Conservation (phyloP, 305 asterid genomes). For the Solanum hybrid region DNA sequence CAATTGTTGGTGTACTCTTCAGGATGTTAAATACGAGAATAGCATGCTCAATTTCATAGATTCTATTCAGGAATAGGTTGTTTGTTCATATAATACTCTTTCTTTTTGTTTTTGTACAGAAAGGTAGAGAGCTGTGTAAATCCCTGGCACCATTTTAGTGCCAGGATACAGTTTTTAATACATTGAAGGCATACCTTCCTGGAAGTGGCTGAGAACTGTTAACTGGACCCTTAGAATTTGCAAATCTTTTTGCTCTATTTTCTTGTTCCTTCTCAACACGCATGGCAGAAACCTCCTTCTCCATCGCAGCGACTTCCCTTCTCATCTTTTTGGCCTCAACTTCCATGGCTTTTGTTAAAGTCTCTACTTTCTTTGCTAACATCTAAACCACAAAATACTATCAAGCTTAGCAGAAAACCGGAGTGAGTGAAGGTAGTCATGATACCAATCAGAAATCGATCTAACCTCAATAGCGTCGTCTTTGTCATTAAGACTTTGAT, state of each 20-base stretch:
- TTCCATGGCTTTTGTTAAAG: conserved; percentile 95
- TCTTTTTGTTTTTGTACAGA: not conserved
- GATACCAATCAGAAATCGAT: conserved; percentile 12
- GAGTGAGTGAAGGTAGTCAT: conserved; percentile 2
- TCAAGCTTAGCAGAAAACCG: not conserved
- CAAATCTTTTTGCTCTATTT: conserved; percentile 61
- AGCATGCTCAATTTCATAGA: not conserved
- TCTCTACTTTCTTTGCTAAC: conserved; percentile 95
- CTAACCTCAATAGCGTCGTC: conserved; percentile 96
- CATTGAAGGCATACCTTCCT: conserved; percentile 47
- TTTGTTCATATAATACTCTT: not conserved
- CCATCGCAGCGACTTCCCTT: conserved; percentile 97
- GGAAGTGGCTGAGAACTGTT: conserved; percentile 65
- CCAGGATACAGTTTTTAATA: not conserved
- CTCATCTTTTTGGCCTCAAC: conserved; percentile 99
- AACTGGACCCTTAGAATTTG: conserved; percentile 50
- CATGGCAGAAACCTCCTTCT: conserved; percentile 97
- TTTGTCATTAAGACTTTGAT: conserved; percentile 96
- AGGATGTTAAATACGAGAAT: not conserved
- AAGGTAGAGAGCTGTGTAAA: not conserved
- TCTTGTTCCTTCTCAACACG: conserved; percentile 90
- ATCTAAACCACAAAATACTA: conserved; percentile 38
- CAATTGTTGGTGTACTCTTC: not conserved
- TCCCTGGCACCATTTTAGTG: not conserved
- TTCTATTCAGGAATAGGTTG: not conserved